Evolutionary conservation across 345 rosid species (phyloP), one percentile per base, ranked within the genome.

Genomic region (Odontarrhena argentea): DNA sequence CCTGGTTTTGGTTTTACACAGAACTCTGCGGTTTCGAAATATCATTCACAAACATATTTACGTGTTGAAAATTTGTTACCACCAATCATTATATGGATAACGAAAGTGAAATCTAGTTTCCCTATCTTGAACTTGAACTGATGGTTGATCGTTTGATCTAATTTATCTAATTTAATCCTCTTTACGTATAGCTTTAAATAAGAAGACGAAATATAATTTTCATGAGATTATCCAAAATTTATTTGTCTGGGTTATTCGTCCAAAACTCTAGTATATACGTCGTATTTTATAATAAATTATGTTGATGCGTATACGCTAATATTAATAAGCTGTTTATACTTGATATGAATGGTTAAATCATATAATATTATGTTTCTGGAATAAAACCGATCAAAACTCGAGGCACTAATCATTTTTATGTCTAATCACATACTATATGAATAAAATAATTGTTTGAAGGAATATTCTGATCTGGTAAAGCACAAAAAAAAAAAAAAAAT

Each of bases 391-490:
- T n/a, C 46, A 34, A 13, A 42, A 55, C 44, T 36, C 18, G 30
- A 67, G 57, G 14, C 26, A 36, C 37, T 24, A 73, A 67, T 73
- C 65, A 68, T 61, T 47, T 18, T 63, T 8, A 32, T 30, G 67
- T 26, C 15, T 49, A 25, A 35, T 32, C 60, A 60, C n/a, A 43
- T 50, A 37, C 34, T 42, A 62, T 22, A 61, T 13, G 62, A 36
- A 55, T 48, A 9, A 14, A 24, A n/a, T 37, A 47, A 54, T 28
- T 30, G 22, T 34, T 60, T 45, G n/a, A 44, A 18, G 56, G 74
- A 69, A 75, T 75, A 75, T 75, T 69, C 74, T 68, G 58, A 52
- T 46, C 28, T 45, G 28, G 65, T 34, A 24, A 63, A 18, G 22
- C 22, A 18, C 22, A 18, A 18, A 18, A 5, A 63, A 70, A 70